phyloP scores from a whole-genome alignment of 495 filamentous ascomycete genomes.

The Aspergillus affinis region DNA sequence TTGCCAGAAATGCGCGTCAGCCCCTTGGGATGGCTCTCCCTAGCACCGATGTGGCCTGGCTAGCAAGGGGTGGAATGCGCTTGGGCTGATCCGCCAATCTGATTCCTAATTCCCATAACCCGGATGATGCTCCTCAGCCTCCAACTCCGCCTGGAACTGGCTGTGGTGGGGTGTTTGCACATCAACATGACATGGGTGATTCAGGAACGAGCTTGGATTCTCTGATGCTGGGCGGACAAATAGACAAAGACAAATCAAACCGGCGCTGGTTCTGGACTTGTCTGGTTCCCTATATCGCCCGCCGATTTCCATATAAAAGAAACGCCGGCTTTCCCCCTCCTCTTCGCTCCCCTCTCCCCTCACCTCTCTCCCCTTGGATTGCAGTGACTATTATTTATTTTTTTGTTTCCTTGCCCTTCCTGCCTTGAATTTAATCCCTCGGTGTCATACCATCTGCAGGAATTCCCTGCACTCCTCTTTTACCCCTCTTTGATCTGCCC shows the following conservation, averaged over 20 bases:
- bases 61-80: background rate
- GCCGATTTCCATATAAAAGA: constrained; percentile 5
- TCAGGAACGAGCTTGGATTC: constrained; percentile 2
- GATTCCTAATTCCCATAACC: background rate
- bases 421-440: background rate
- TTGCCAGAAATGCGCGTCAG: background rate
- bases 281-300: background rate
- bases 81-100: constrained; percentile 2
- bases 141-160: background rate
- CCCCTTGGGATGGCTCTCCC: background rate
- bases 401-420: background rate
- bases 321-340: background rate
- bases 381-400: too few species aligned
- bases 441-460: constrained; percentile 11
- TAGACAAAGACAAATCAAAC: background rate
- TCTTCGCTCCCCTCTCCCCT: background rate
- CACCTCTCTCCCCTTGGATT: background rate
- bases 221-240: background rate
- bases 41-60: background rate
- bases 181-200: constrained; percentile 5
- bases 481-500: constrained; percentile 15
- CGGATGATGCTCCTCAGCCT: background rate
- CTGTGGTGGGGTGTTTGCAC: background rate
- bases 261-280: background rate
- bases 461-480: constrained; percentile 2